Percentiles rank a stretch among this genome's conserved stretches.
These are phyloP conservation scores for Dioszegia crocea DNA, from an alignment of 768 basidiomycete species.

Conservation along the genomic window DNA sequence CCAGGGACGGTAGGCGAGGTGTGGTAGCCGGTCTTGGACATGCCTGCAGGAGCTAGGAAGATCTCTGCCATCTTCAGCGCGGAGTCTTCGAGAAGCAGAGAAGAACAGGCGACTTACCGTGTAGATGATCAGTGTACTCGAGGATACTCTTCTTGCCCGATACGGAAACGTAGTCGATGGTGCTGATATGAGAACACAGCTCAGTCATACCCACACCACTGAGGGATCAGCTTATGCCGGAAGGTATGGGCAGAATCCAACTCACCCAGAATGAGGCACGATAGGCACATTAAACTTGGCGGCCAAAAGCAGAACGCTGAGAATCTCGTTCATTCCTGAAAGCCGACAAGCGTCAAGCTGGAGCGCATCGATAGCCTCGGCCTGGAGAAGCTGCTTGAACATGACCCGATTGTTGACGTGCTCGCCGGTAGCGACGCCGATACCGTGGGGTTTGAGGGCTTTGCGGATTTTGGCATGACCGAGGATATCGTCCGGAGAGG, in stretches of 20 bases:
- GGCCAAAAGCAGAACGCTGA: constrained; percentile 79
- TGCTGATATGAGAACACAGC: constrained; percentile 34
- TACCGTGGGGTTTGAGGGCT: constrained; percentile 67
- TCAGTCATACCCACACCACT: constrained; percentile 65
- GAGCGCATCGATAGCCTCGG: constrained; percentile 80
- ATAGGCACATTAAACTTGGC: constrained; percentile 69
- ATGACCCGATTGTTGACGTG: constrained; percentile 89
- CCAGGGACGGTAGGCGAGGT: constrained; percentile 24
- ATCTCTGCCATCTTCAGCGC: constrained; percentile 17
- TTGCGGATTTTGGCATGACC: constrained; percentile 57
- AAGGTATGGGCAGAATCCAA: not conserved
- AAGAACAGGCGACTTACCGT: not conserved
- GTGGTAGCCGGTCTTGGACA: constrained; percentile 23
- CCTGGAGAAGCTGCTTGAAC: constrained; percentile 84
- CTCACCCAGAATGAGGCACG: constrained; percentile 76
- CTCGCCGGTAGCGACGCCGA: constrained; percentile 88
- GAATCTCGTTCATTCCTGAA: constrained; percentile 87
- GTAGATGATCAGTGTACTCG: constrained; percentile 12
- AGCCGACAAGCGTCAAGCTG: constrained; percentile 90
- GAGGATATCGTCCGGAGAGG: constrained; percentile 81
- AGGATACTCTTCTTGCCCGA: constrained; percentile 28
- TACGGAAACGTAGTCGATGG: constrained; percentile 26
- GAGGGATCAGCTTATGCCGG: no score
- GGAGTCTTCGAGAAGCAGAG: not conserved
- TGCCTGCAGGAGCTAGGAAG: constrained; percentile 27